Evolutionary conservation across 2,329 filamentous ascomycete species (phyloP).

Genomic region (Sphaceloma murrayae): DNA sequence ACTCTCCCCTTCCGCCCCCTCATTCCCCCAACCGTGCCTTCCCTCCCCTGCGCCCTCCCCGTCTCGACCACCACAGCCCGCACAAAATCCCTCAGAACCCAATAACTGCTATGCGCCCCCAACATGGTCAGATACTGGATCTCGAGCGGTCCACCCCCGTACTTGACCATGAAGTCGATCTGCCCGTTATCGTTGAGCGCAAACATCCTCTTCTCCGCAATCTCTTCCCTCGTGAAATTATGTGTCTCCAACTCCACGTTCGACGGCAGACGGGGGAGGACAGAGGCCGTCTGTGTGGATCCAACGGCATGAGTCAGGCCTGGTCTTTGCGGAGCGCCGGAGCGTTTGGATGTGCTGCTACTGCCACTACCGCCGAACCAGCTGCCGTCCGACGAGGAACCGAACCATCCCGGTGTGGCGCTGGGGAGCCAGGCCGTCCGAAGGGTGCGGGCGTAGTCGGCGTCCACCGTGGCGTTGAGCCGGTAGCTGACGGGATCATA

Average conservation of each 20-base stretch:
- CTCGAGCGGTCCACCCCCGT: constrained; percentile 77
- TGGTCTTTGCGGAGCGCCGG: no score
- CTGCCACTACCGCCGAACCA: constrained; percentile 31
- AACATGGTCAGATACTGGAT: constrained; percentile 98
- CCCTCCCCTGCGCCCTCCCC: constrained; percentile 61
- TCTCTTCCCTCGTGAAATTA: constrained; percentile 84
- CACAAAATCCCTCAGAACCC: constrained; percentile 80
- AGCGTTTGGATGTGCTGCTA: no score
- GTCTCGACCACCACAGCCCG: constrained; percentile 82
- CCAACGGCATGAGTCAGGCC: no score
- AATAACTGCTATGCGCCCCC: constrained; percentile 89
- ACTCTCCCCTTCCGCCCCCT: constrained; percentile 45
- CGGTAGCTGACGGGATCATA: constrained; percentile 80
- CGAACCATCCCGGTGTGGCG: constrained; percentile 45
- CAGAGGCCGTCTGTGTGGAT: constrained; percentile 27
- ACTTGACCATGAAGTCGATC: constrained; percentile 79
- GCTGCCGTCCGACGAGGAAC: constrained; percentile 23
- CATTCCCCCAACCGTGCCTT: constrained; percentile 45
- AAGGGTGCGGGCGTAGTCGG: constrained; percentile 64
- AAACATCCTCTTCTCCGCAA: constrained; percentile 79
- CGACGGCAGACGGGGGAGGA: constrained; percentile 34
- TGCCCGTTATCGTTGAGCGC: constrained; percentile 94
- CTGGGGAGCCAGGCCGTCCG: constrained; percentile 72
- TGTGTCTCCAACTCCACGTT: constrained; percentile 87
- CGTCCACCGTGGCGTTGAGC: constrained; percentile 82